These are phyloP conservation scores for Malus fusca DNA, from an alignment of 306 rosid genomes.

Conservation along the genomic window DNA sequence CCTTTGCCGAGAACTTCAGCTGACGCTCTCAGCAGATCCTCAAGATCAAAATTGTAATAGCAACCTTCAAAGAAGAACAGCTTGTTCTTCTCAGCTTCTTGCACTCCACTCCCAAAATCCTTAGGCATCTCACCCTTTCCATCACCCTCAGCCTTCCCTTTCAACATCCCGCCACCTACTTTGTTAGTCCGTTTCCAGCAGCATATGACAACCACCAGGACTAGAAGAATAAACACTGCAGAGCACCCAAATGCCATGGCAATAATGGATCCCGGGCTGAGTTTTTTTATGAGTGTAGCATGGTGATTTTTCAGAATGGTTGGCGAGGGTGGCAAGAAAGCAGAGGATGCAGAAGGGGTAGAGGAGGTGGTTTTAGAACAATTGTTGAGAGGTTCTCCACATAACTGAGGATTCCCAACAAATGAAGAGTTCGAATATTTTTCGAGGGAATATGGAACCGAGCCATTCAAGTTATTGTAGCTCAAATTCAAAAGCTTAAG, in stretches of 20 bases:
- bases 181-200: slow-evolving; percentile 34
- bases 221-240: slow-evolving; percentile 33
- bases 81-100: slow-evolving; percentile 75
- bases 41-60: slow-evolving; percentile 56
- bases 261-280: slow-evolving; percentile 39
- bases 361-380: slow-evolving; percentile 35
- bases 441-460: slow-evolving; percentile 55
- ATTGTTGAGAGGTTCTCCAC: slow-evolving; percentile 56
- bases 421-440: slow-evolving; percentile 52
- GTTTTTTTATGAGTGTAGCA: slow-evolving; percentile 24
- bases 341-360: slow-evolving; percentile 41
- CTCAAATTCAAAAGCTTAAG: slow-evolving; percentile 58
- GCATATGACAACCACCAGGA: slow-evolving; percentile 30
- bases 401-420: slow-evolving; percentile 52
- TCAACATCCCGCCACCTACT: slow-evolving; percentile 30
- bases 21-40: slow-evolving; percentile 75
- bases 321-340: slow-evolving; percentile 26
- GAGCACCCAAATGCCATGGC: slow-evolving; percentile 49
- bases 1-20: slow-evolving; percentile 93
- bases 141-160: slow-evolving; percentile 48
- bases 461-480: slow-evolving; percentile 54
- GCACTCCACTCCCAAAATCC: slow-evolving; percentile 81
- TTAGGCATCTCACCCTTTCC: slow-evolving; percentile 55
- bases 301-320: slow-evolving; percentile 20
- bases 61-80: slow-evolving; percentile 69